Conservation (phyloP, 1,284 basidiomycete species). For the Ganoderma multipileum region DNA sequence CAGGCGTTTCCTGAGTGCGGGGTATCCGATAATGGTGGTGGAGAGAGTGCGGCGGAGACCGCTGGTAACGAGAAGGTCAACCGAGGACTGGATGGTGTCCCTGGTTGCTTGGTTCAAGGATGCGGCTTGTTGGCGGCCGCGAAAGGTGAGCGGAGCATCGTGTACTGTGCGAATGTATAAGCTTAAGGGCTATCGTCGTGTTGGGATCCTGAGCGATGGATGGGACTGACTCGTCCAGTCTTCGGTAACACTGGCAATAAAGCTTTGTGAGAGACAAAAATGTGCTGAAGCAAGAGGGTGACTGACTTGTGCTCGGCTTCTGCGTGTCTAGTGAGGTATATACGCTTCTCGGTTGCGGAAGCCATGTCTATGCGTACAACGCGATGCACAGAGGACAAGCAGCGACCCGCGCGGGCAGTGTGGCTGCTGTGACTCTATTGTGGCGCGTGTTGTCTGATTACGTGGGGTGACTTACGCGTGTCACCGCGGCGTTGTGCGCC, state of each 20-base stretch:
- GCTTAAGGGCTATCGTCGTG: neutral
- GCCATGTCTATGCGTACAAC: constrained; percentile 24
- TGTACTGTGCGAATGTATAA: constrained; percentile 29
- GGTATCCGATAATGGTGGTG: constrained; percentile 42
- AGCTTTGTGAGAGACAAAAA: neutral
- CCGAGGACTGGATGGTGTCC: constrained; percentile 42
- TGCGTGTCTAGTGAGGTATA: constrained; percentile 41
- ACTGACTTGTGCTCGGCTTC: constrained; percentile 43
- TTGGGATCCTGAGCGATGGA: neutral
- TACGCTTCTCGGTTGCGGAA: constrained; percentile 39
- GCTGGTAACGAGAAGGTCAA: constrained; percentile 43
- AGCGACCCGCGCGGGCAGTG: neutral
- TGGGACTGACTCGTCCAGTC: constrained; percentile 37
- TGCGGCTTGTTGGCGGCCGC: constrained; percentile 41
- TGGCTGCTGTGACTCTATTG: too few species aligned
- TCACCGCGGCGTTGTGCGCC: too few species aligned
- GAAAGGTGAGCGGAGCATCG: constrained; percentile 39
- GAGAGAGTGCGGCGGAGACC: constrained; percentile 42
- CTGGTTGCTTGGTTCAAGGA: constrained; percentile 38
- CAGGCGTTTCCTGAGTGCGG: constrained; percentile 36
- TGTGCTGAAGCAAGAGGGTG: neutral
- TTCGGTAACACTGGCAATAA: constrained; percentile 31
- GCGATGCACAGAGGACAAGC: neutral
- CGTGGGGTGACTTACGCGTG: too few species aligned
- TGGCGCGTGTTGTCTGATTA: too few species aligned